Evolutionary conservation across 1,139 yeast genomes (phyloP).

Genomic region (Maudiozyma humilis): DNA sequence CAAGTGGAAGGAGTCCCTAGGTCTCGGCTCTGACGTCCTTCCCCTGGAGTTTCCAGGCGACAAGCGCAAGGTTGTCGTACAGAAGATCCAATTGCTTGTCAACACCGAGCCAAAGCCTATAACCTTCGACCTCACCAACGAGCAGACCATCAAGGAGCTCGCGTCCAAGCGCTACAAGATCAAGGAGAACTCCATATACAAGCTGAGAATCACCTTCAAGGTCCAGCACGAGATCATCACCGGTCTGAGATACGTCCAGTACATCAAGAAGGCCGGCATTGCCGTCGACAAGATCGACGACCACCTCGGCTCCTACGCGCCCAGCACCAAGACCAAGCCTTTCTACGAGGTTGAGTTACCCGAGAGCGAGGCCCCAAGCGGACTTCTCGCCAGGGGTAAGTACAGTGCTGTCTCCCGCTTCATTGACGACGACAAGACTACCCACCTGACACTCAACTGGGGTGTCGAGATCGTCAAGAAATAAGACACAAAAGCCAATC

Average conservation of each 20-base stretch:
- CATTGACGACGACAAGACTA: constrained; percentile 76
- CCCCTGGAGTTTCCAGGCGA: constrained; percentile 62
- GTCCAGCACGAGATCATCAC: constrained; percentile 89
- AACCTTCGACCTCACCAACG: constrained; percentile 53
- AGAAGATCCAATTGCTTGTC: constrained; percentile 65
- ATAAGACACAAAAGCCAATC: constrained; percentile 10
- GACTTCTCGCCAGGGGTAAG: constrained; percentile 78
- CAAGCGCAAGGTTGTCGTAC: constrained; percentile 65
- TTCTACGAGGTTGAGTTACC: constrained; percentile 66
- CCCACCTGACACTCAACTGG: constrained; percentile 78
- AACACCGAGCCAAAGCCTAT: constrained; percentile 53
- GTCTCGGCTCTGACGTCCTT: constrained; percentile 52
- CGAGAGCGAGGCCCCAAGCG: constrained; percentile 91
- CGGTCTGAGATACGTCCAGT: constrained; percentile 79
- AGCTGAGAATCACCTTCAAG: constrained; percentile 65
- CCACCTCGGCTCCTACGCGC: constrained; percentile 86
- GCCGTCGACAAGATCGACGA: constrained; percentile 81
- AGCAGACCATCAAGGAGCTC: constrained; percentile 43
- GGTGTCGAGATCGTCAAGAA: constrained; percentile 58
- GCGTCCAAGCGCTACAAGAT: constrained; percentile 41
- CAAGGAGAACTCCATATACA: constrained; percentile 72
- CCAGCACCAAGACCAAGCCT: constrained; percentile 77
- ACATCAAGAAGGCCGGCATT: constrained; percentile 78
- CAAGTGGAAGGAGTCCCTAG: constrained; percentile 89
- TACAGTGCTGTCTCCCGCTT: constrained; percentile 77